Evolutionary conservation across 2,329 filamentous ascomycete species (phyloP).

Genomic region (Colletotrichum magnum): DNA sequence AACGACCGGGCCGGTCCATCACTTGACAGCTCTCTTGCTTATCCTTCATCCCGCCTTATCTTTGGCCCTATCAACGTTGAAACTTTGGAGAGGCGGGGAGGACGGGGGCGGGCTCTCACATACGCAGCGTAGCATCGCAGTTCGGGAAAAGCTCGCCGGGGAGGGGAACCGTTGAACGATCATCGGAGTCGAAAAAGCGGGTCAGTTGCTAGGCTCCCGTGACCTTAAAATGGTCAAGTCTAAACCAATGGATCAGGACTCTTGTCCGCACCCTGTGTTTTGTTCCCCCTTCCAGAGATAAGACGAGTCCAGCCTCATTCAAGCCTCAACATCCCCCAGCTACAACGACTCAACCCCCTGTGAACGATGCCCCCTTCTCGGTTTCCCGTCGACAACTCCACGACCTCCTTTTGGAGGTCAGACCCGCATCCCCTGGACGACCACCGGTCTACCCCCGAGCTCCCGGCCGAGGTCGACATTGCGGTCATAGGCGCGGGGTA

Average conservation of each 20-base stretch:
- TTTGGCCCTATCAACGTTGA: neutral
- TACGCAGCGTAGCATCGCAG: neutral
- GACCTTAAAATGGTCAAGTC: neutral
- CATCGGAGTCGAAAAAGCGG: neutral
- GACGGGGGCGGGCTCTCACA: neutral
- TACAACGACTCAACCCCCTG: neutral
- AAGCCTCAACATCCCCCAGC: neutral
- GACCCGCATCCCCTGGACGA: slow-evolving; percentile 40
- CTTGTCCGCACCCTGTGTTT: neutral
- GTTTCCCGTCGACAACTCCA: slow-evolving; percentile 39
- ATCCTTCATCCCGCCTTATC: neutral
- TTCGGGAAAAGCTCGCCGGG: neutral
- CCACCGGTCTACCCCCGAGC: slow-evolving; percentile 39
- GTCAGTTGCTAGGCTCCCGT: neutral
- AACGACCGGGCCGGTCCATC: neutral
- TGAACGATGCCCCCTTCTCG: slow-evolving; percentile 25
- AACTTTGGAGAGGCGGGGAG: neutral
- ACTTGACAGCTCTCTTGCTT: neutral
- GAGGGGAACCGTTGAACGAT: neutral
- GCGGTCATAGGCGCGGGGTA: slow-evolving; percentile 42
- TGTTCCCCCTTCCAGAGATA: neutral
- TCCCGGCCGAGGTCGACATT: slow-evolving; percentile 37
- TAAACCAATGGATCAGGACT: neutral
- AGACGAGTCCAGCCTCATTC: no score
- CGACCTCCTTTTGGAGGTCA: slow-evolving; percentile 41